These are phyloP conservation scores for Incumbomyces delicatus DNA, from an alignment of 2,329 filamentous ascomycete genomes.

Conservation along the genomic window DNA sequence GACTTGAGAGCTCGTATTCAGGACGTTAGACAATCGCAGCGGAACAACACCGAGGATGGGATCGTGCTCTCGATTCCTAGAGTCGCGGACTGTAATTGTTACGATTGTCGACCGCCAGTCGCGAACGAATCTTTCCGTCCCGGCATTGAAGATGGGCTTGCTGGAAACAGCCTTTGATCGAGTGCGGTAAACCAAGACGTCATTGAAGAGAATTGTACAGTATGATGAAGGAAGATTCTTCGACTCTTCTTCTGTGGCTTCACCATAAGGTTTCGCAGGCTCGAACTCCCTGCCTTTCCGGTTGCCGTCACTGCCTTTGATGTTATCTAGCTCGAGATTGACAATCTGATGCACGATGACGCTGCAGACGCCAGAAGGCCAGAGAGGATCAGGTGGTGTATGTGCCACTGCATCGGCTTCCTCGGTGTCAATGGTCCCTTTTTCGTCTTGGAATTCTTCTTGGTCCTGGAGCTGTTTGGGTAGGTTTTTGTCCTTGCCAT, in stretches of 20 bases:
- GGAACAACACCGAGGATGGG: constrained; percentile 89
- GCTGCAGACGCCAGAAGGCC: constrained; percentile 82
- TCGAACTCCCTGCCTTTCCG: constrained; percentile 80
- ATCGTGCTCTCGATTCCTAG: constrained; percentile 82
- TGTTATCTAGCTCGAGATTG: constrained; percentile 81
- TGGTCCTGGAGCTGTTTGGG: constrained; percentile 64
- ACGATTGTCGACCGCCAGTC: constrained; percentile 86
- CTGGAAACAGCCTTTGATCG: constrained; percentile 86
- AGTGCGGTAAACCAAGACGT: constrained; percentile 67
- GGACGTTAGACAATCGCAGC: constrained; percentile 74
- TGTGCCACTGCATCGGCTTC: constrained; percentile 77
- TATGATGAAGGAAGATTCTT: constrained; percentile 77
- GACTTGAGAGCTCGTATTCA: constrained; percentile 75
- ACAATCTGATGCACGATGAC: constrained; percentile 90
- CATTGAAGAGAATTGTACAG: constrained; percentile 58
- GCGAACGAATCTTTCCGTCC: constrained; percentile 82
- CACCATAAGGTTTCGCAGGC: constrained; percentile 73
- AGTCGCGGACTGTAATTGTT: constrained; percentile 80
- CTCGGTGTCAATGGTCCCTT: constrained; percentile 61
- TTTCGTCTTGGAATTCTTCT: constrained; percentile 76
- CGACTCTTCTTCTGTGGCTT: constrained; percentile 74
- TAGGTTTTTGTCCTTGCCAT: constrained; percentile 71
- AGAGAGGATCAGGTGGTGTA: constrained; percentile 90
- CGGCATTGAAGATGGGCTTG: constrained; percentile 94
- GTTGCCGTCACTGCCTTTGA: constrained; percentile 74